A percentile compares a stretch with the other conserved stretches of the same genome.
phyloP scores from a whole-genome alignment of 208 protist genomes.

The Acanthamoeba triangularis region DNA sequence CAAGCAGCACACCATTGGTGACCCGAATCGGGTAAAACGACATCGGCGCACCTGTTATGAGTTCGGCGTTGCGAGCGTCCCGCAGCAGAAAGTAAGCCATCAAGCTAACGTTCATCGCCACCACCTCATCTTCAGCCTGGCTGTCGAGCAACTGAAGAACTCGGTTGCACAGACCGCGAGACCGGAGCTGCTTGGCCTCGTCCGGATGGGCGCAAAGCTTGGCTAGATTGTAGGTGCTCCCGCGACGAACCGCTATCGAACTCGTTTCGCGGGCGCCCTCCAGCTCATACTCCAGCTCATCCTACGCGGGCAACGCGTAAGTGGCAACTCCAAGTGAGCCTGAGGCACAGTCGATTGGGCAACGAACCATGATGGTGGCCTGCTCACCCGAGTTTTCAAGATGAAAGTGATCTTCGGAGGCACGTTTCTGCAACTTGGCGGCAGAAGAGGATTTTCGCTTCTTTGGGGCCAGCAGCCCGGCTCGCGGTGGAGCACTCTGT shows the following conservation, averaged over 20 bases:
- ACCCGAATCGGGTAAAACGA: background rate
- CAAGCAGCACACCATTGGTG: background rate
- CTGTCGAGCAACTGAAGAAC: constrained; percentile 1
- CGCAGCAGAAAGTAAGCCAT: constrained; percentile 37
- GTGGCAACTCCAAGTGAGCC: background rate
- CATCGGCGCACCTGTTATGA: background rate
- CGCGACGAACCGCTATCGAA: background rate
- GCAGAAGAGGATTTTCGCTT: background rate
- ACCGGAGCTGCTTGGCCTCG: constrained; percentile 21
- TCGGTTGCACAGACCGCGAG: background rate
- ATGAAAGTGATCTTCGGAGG: constrained; percentile 36
- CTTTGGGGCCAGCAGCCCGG: no score
- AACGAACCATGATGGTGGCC: constrained; percentile 7
- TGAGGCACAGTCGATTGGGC: background rate
- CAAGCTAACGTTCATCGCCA: constrained; percentile 31
- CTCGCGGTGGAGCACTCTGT: background rate
- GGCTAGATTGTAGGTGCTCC: constrained; percentile 49
- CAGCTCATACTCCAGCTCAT: constrained; percentile 37
- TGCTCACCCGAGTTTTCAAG: constrained; percentile 38
- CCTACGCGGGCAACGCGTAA: background rate
- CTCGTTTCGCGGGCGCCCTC: background rate
- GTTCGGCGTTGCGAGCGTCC: constrained; percentile 38
- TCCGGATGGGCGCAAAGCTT: constrained; percentile 15
- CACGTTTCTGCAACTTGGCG: background rate
- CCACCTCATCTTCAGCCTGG: constrained; percentile 1